phyloP scores from a whole-genome alignment of 768 basidiomycete genomes.

The Phylloporus sp. region DNA sequence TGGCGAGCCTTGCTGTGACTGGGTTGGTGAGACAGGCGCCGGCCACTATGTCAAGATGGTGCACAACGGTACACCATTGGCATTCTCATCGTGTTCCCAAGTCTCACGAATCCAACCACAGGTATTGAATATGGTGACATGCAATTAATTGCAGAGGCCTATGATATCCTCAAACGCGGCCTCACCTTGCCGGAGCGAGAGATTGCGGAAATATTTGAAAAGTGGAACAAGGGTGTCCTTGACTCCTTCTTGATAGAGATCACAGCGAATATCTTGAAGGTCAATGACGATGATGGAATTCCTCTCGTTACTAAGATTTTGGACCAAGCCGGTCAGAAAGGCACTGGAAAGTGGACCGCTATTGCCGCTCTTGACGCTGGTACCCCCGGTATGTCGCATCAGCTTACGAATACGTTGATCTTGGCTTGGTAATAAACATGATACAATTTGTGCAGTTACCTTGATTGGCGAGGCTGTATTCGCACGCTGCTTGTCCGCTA shows the following conservation, averaged over 20 bases:
- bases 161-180: constrained; percentile 97
- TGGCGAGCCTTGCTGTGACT: constrained; percentile 98
- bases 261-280: constrained; percentile 93
- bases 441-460: constrained; percentile 60
- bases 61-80: constrained; percentile 68
- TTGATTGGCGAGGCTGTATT: constrained; percentile 99
- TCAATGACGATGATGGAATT: constrained; percentile 92
- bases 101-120: constrained; percentile 28
- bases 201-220: constrained; percentile 90
- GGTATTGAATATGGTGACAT: constrained; percentile 99
- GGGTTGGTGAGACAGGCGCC: constrained; percentile 95
- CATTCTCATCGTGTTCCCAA: neutral
- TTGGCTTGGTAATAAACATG: constrained; percentile 6
- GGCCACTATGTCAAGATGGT: constrained; percentile 99
- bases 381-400: constrained; percentile 57
- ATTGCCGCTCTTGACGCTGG: constrained; percentile 94
- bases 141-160: constrained; percentile 98
- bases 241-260: constrained; percentile 99
- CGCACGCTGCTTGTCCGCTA: constrained; percentile 93
- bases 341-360: constrained; percentile 99
- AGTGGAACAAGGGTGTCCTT: constrained; percentile 98
- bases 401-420: constrained; percentile 6
- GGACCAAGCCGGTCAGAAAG: constrained; percentile 97
- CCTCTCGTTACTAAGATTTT: constrained; percentile 92
- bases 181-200: constrained; percentile 83